phyloP scores from a whole-genome alignment of 2,329 filamentous ascomycete genomes.

The Pseudonectria foliicola region DNA sequence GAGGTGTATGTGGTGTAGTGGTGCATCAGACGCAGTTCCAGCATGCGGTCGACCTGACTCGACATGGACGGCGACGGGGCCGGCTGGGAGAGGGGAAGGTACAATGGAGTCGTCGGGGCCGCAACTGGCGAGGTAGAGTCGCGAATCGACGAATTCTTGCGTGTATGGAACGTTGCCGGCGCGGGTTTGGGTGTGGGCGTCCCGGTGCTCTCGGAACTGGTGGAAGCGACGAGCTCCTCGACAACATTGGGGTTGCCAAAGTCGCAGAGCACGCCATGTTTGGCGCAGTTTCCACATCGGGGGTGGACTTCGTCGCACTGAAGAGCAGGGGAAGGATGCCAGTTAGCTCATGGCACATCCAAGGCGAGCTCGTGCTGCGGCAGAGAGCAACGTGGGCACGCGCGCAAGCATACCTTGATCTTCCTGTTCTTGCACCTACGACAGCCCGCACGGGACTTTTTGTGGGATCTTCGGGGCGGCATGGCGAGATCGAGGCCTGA shows the following conservation, averaged over 20 bases:
- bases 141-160: slow-evolving; percentile 18
- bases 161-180: slow-evolving; percentile 13
- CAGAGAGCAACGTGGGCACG: background rate
- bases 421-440: slow-evolving; percentile 60
- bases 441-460: slow-evolving; percentile 62
- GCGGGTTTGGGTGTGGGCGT: slow-evolving; percentile 18
- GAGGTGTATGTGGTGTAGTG: slow-evolving; percentile 56
- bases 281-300: slow-evolving; percentile 57
- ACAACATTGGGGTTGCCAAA: slow-evolving; percentile 48
- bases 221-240: slow-evolving; percentile 36
- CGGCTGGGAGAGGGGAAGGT: slow-evolving; percentile 21
- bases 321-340: slow-evolving; percentile 5
- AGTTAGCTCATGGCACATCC: slow-evolving; percentile 7
- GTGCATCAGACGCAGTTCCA: slow-evolving; percentile 58
- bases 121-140: slow-evolving; percentile 13
- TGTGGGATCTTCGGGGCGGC: slow-evolving; percentile 61
- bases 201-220: slow-evolving; percentile 20
- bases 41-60: slow-evolving; percentile 37
- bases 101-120: slow-evolving; percentile 28
- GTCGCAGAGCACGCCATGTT: slow-evolving; percentile 60
- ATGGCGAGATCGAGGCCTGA: slow-evolving; percentile 29
- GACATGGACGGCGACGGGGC: slow-evolving; percentile 24
- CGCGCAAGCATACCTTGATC: slow-evolving; percentile 50
- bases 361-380: slow-evolving; percentile 1
- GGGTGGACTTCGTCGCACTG: slow-evolving; percentile 62